Evolutionary conservation across 768 basidiomycete species (phyloP), one percentile per base, ranked within the genome.

Genomic region (Amanita fuliginea): DNA sequence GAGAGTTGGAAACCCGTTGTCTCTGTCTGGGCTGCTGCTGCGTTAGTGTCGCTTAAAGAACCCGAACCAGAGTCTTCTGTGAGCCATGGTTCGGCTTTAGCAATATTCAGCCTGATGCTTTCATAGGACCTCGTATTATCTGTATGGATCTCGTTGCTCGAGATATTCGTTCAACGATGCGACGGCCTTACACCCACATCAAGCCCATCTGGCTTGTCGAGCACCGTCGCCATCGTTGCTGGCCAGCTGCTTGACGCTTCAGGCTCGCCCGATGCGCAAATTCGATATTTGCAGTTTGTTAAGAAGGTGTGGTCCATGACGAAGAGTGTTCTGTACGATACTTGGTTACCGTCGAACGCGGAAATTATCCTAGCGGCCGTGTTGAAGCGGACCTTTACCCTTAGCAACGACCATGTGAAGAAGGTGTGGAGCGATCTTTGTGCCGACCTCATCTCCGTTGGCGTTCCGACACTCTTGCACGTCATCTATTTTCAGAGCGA

Each of bases 251-350:
- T 74, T 19, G 51, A 53, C 5, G 55, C 58, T 0, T 35, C 56
- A 4, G 59, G 59, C 3, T 54, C 54, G 3, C 37, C 48, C 4
- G 54, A 58, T 3, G 57, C 49, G 3, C 74, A 78, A 55, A 42
- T 65, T 18, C 57, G 51, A 26, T 64, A 63, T 40, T 62, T 83
- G n/a, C 46, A 51, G 2, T 61, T 71, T 24, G 61, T 76, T 9
- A 58, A 59, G 40, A 69, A 68, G 44, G 61, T 83, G 26, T 84
- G 80, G 81, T 62, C 55, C 14, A 66, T 70, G 10, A 67, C 75
- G 60, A 72, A 67, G 61, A 71, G 72, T 33, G 71, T 75, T 4
- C 79, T 79, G 43, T 56, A 64, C 16, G 35, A 56, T 1, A 28
- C 63, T 6, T 69, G 62, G 64, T 68, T 83, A 14, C 57, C 68